Percentiles rank a stretch among this genome's conserved stretches.
Evolutionary conservation across 2,329 filamentous ascomycete genomes (phyloP).

Genomic region (Fusarium nematophilum): DNA sequence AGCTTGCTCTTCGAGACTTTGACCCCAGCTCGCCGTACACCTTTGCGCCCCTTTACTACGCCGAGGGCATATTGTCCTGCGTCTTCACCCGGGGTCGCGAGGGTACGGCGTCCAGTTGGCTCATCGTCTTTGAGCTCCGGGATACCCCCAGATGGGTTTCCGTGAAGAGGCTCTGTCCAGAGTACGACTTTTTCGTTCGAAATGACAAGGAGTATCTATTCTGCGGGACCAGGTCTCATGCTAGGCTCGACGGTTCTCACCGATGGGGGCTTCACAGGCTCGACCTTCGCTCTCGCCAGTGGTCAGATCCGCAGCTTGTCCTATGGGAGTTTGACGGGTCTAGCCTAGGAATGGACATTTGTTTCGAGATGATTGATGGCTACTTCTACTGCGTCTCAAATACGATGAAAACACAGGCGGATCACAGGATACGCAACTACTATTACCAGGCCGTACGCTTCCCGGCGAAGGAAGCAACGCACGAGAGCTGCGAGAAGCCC

Average conservation of each 20-base stretch:
- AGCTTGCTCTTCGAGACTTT: conserved; percentile 50
- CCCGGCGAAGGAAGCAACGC: conserved; percentile 58
- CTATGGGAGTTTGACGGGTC: conserved; percentile 70
- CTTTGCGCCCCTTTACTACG: conserved; percentile 68
- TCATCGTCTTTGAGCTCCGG: conserved; percentile 59
- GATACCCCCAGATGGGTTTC: conserved; percentile 57
- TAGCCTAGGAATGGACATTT: conserved; percentile 75
- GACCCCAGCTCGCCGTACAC: conserved; percentile 52
- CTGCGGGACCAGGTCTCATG: conserved; percentile 71
- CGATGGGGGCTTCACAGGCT: conserved; percentile 73
- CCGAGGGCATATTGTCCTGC: conserved; percentile 67
- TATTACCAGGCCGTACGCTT: conserved; percentile 77
- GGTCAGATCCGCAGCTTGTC: conserved; percentile 58
- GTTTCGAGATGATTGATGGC: conserved; percentile 75
- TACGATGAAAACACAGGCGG: conserved; percentile 68
- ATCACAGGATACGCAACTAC: conserved; percentile 74
- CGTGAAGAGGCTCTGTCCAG: conserved; percentile 55
- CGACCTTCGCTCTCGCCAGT: conserved; percentile 55
- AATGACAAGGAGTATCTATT: conserved; percentile 72
- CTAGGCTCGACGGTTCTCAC: conserved; percentile 63
- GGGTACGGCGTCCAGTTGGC: conserved; percentile 56
- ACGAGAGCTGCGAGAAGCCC: conserved; percentile 54
- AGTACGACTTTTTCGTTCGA: conserved; percentile 72
- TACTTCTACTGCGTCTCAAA: conserved; percentile 79
- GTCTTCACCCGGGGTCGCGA: conserved; percentile 59